Percentiles rank a stretch among this genome's conserved stretches.
Conservation (phyloP, 2,329 filamentous ascomycete species). For the Ceratocystis variospora region DNA sequence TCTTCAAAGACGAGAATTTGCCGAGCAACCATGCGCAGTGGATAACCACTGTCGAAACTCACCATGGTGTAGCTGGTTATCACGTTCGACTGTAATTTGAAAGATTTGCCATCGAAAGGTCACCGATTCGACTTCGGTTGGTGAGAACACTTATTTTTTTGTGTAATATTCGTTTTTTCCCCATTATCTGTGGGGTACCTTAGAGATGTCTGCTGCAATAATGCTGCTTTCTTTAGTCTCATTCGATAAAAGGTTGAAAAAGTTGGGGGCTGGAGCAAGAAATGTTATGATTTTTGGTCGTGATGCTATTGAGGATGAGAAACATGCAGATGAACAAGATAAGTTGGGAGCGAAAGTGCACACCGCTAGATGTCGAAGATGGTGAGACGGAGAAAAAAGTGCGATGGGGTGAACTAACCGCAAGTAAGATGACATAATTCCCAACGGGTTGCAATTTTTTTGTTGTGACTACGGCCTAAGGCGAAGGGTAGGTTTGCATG, state of each 20-base stretch:
- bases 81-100: conserved; percentile 18
- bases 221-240: not conserved
- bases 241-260: not conserved
- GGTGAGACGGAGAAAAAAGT: not conserved
- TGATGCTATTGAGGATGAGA: not conserved
- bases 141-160: conserved; percentile 14
- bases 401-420: not conserved
- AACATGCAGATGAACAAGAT: not conserved
- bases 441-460: not conserved
- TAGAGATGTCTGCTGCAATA: not conserved
- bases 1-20: not conserved
- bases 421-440: not conserved
- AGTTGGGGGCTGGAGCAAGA: not conserved
- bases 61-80: conserved; percentile 18
- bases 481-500: too few relatives aligned
- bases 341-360: not conserved
- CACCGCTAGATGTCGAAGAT: not conserved
- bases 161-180: not conserved
- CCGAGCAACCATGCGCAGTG: conserved; percentile 12
- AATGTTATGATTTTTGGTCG: not conserved
- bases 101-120: conserved; percentile 18
- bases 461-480: not conserved
- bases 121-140: conserved; percentile 17
- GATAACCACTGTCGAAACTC: conserved; percentile 14
- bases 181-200: not conserved